Base-by-base conservation (phyloP, 306 rosid species). In the Rosa persica region DNA sequence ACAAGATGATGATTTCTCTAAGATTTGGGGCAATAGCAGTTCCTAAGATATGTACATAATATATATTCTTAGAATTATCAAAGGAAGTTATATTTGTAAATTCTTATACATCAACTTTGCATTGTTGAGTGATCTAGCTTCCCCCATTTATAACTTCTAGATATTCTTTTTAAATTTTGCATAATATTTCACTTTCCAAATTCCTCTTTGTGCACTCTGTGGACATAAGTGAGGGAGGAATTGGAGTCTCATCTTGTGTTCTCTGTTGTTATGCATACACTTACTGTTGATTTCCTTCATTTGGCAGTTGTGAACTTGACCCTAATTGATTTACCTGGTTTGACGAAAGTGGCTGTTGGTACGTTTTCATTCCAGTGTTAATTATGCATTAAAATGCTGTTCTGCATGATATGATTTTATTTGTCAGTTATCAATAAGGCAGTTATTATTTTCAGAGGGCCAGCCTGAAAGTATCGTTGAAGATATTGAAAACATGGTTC, bases 341-440 rank as follows among this genome's bases (percentile, higher is more conserved):
- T 94, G 86, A 94, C 98, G 27, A 94, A 94, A 83, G 98, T 94
- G 72, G 98, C 98, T 57, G 55, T 94, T 83, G 98, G 98, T 94
- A 90, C 67, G 90, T 84, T 74, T 27, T 77, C 68, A 62, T 46
- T 68, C 44, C 65, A 72, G 16, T 58, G 23, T 48, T 72, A 20
- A 43, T 39, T 66, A 34, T 23, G 34, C 13, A 47, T 17, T 69
- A 16, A 48, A 48, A 36, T 57, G 25, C 38, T 23, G 12, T 30
- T 74, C 10, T 70, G 68, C 49, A 66, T 52, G 23, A 55, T 36
- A 10, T 52, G 17, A 8, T 38, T 27, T 70, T 73, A 40, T 34
- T 66, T 43, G 12, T 65, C 73, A 81, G 76, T 71, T 36, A 67
- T 72, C 78, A 55, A 49, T 60, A 39, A 20, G 76, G 39, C 25